phyloP scores from a whole-genome alignment of 352 stramenopile species.

The Globisporangium orthogonon region DNA sequence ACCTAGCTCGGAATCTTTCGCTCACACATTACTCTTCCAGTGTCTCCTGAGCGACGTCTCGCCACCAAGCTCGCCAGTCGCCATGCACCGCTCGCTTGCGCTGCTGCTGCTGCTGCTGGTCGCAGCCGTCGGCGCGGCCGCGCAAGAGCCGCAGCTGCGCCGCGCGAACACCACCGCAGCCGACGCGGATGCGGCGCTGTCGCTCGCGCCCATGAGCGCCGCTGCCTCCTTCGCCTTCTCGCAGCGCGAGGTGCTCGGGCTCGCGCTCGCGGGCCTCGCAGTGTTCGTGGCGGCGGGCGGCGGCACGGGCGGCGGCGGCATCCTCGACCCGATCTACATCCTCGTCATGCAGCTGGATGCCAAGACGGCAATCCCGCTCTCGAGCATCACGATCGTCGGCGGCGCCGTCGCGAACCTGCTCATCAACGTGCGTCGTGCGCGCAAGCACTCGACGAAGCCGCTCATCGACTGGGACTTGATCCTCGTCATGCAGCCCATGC shows the following conservation, averaged over 20 bases:
- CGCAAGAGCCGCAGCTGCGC: not conserved
- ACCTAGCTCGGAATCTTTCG: too few relatives aligned
- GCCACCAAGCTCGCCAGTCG: too few relatives aligned
- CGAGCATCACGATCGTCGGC: conserved; percentile 95
- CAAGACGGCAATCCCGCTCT: conserved; percentile 92
- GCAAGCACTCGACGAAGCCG: conserved; percentile 82
- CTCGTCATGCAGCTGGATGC: conserved; percentile 90
- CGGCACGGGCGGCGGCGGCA: conserved; percentile 90
- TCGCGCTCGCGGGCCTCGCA: conserved; percentile 47
- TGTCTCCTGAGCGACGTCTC: too few relatives aligned
- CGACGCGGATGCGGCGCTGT: not conserved
- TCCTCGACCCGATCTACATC: conserved; percentile 96
- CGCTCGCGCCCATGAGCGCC: conserved; percentile 1
- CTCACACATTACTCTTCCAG: too few relatives aligned
- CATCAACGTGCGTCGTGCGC: conserved; percentile 87
- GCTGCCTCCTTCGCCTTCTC: conserved; percentile 1
- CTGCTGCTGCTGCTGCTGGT: not conserved
- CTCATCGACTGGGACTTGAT: conserved; percentile 98
- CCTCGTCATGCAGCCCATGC: conserved; percentile 94
- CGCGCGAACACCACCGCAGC: not conserved
- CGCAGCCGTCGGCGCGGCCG: not conserved
- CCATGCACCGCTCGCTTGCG: not conserved
- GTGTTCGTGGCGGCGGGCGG: conserved; percentile 86
- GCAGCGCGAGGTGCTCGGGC: conserved; percentile 31
- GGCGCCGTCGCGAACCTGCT: conserved; percentile 92